Evolutionary conservation across 495 filamentous ascomycete species (phyloP).

Genomic region (Cudoniella acicularis): DNA sequence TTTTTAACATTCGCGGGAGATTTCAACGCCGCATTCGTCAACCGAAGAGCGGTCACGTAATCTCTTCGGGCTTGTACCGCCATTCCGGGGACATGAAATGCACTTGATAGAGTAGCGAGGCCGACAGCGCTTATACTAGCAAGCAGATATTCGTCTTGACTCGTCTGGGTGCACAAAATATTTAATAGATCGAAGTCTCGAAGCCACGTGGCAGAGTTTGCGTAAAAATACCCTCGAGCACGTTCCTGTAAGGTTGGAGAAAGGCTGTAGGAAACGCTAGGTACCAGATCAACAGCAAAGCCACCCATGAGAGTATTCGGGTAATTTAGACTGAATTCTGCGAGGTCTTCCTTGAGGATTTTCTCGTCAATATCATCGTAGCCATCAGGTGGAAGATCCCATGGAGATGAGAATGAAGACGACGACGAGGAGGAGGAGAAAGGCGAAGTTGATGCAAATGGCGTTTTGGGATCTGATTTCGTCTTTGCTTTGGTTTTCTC

Average conservation of each 20-base stretch:
- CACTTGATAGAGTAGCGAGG: conserved; percentile 46
- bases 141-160: conserved; percentile 37
- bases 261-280: not conserved
- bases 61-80: conserved; percentile 38
- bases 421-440: too few relatives aligned
- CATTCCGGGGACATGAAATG: conserved; percentile 33
- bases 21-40: conserved; percentile 51
- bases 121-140: conserved; percentile 47
- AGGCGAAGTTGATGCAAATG: not conserved
- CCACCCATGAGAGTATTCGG: not conserved
- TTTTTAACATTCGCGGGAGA: conserved; percentile 51
- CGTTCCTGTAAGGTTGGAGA: conserved; percentile 32
- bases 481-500: conserved; percentile 34
- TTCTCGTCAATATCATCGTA: not conserved
- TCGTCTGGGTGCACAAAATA: conserved; percentile 17
- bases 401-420: not conserved
- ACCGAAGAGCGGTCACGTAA: conserved; percentile 44
- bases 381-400: not conserved
- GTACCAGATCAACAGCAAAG: not conserved
- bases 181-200: conserved; percentile 29
- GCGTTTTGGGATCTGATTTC: not conserved
- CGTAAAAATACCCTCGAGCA: conserved; percentile 41
- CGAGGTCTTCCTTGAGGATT: not conserved
- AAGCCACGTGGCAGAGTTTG: conserved; percentile 35
- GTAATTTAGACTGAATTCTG: not conserved